These are phyloP conservation scores for Globisporangium radiosum DNA, from an alignment of 352 stramenopile genomes.

Conservation along the genomic window DNA sequence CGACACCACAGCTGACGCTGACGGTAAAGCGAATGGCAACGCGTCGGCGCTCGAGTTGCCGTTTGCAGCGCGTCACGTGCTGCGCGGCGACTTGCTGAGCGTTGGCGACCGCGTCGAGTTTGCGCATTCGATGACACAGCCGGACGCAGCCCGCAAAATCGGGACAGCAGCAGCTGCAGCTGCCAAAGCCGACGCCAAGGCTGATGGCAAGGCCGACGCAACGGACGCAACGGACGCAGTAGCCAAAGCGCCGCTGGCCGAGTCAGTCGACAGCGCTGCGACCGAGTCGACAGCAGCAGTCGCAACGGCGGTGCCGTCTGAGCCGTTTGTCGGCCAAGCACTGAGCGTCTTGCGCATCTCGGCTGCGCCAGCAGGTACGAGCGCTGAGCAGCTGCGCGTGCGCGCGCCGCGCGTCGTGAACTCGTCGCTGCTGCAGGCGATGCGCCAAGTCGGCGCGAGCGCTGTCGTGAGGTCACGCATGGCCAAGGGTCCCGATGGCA, in stretches of 20 bases:
- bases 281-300: neutral
- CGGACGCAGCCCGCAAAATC: conserved; percentile 28
- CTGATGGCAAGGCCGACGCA: neutral
- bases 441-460: conserved; percentile 57
- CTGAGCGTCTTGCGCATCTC: conserved; percentile 48
- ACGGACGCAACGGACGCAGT: conserved; percentile 2
- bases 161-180: conserved; percentile 10
- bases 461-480: conserved; percentile 57
- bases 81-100: conserved; percentile 49
- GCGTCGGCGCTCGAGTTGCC: conserved; percentile 19
- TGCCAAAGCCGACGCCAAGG: conserved; percentile 7
- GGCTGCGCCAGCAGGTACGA: conserved; percentile 8
- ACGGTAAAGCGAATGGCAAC: conserved; percentile 13
- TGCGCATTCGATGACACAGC: conserved; percentile 27
- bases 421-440: conserved; percentile 57
- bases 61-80: conserved; percentile 45
- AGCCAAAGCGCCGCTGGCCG: neutral
- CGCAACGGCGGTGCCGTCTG: neutral
- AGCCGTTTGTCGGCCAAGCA: conserved; percentile 26
- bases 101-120: conserved; percentile 76
- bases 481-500: conserved; percentile 68
- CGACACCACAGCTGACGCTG: conserved; percentile 15
- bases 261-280: neutral
- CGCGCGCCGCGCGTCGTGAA: conserved; percentile 51
- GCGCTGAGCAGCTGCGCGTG: conserved; percentile 11